Evolutionary conservation across 2,329 filamentous ascomycete species (phyloP).

Genomic region (Lachnellula occidentalis): DNA sequence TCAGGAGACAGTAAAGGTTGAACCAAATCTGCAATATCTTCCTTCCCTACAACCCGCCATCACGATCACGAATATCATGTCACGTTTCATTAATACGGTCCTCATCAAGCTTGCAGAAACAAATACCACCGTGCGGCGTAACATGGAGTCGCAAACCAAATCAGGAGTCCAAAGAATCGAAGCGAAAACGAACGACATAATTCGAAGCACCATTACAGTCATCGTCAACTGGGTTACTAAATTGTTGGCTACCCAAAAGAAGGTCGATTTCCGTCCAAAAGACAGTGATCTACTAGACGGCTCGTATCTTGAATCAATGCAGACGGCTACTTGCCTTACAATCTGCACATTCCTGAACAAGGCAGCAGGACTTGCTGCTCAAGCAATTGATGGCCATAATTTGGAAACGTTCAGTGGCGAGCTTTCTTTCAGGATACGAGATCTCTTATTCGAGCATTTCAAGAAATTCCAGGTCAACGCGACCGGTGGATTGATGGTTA

Average conservation of each 20-base stretch:
- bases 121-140: constrained; percentile 77
- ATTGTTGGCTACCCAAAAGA: constrained; percentile 61
- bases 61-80: constrained; percentile 87
- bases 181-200: constrained; percentile 61
- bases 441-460: constrained; percentile 83
- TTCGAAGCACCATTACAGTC: constrained; percentile 63
- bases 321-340: constrained; percentile 78
- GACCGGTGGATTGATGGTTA: constrained; percentile 89
- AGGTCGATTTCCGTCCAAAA: constrained; percentile 64
- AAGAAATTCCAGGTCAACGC: constrained; percentile 91
- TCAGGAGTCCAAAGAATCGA: constrained; percentile 57
- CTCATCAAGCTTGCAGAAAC: constrained; percentile 83
- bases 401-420: constrained; percentile 77
- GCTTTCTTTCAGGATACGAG: constrained; percentile 71
- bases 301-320: constrained; percentile 62
- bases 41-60: constrained; percentile 74
- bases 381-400: constrained; percentile 77
- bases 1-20: constrained; percentile 73
- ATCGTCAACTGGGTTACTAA: constrained; percentile 57
- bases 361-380: constrained; percentile 55
- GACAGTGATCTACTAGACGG: constrained; percentile 51
- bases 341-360: constrained; percentile 76
- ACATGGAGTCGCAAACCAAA: constrained; percentile 62
- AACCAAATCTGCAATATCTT: constrained; percentile 84
- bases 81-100: constrained; percentile 84